A percentile compares a stretch with the other conserved stretches of the same genome.
Conservation (phyloP, 257 asterid genomes). For the Nicotiana undulata region DNA sequence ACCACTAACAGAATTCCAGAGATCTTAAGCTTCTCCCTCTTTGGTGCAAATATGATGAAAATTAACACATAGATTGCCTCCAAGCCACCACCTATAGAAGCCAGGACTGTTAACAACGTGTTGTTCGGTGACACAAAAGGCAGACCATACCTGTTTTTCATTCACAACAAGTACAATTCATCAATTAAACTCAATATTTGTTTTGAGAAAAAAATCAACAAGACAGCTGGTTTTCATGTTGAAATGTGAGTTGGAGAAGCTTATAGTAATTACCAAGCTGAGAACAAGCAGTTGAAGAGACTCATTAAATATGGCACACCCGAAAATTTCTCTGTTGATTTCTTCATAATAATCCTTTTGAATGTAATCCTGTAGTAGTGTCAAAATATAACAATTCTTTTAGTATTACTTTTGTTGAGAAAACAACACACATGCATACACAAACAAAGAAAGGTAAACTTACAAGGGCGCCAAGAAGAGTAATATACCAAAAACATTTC, state of each 20-base stretch:
- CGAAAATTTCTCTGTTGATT: conserved; percentile 57
- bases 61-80: conserved; percentile 52
- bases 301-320: conserved; percentile 61
- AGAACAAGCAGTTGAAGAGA: conserved; percentile 54
- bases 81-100: conserved; percentile 46
- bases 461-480: conserved; percentile 78
- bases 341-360: conserved; percentile 45
- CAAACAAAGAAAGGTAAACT: conserved; percentile 5
- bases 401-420: background rate
- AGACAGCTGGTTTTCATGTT: too few relatives aligned
- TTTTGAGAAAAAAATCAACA: too few relatives aligned
- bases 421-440: background rate
- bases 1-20: conserved; percentile 35
- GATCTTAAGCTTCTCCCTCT: conserved; percentile 52
- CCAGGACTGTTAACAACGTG: conserved; percentile 39
- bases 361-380: conserved; percentile 35
- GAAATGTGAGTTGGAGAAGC: background rate
- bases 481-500: conserved; percentile 66
- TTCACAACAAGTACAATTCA: background rate
- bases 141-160: conserved; percentile 58
- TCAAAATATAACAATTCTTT: background rate
- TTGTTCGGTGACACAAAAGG: conserved; percentile 63
- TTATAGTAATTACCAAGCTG: conserved; percentile 32
- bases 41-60: conserved; percentile 51
- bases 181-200: background rate